Evolutionary conservation across 805 yeast genomes (phyloP).

Genomic region (Diddensiella caesifluorescens): DNA sequence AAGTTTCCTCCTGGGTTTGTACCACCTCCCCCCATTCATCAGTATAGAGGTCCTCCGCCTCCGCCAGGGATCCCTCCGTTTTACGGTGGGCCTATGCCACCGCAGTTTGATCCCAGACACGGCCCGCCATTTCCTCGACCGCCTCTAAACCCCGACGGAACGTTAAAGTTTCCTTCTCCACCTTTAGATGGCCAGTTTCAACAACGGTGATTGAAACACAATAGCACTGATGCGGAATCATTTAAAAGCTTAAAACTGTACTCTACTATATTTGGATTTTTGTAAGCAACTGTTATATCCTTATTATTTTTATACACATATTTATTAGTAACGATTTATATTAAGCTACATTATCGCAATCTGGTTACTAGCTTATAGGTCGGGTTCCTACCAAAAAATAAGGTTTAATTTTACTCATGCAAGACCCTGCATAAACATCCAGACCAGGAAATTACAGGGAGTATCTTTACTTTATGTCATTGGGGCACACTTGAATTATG

Average conservation of each 20-base stretch:
- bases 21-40: constrained; percentile 17
- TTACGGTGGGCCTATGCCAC: constrained; percentile 17
- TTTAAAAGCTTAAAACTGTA: not conserved
- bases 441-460: too few relatives aligned
- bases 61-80: constrained; percentile 17
- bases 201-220: constrained; percentile 6
- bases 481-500: too few relatives aligned
- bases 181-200: constrained; percentile 4
- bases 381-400: not conserved
- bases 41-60: constrained; percentile 14
- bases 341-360: not conserved
- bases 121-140: constrained; percentile 10
- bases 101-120: constrained; percentile 14
- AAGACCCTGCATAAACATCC: too few relatives aligned
- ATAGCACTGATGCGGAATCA: not conserved
- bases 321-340: not conserved
- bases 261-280: not conserved
- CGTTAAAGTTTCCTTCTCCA: constrained; percentile 10
- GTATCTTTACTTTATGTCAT: too few relatives aligned
- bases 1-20: constrained; percentile 12
- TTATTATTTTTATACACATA: constrained; percentile 2
- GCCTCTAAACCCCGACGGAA: constrained; percentile 12
- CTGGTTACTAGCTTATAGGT: not conserved
- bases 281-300: not conserved
- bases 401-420: too few relatives aligned